Percentiles rank a stretch among this genome's conserved stretches.
phyloP scores from a whole-genome alignment of 208 protist species.

The Acanthamoeba royreba region DNA sequence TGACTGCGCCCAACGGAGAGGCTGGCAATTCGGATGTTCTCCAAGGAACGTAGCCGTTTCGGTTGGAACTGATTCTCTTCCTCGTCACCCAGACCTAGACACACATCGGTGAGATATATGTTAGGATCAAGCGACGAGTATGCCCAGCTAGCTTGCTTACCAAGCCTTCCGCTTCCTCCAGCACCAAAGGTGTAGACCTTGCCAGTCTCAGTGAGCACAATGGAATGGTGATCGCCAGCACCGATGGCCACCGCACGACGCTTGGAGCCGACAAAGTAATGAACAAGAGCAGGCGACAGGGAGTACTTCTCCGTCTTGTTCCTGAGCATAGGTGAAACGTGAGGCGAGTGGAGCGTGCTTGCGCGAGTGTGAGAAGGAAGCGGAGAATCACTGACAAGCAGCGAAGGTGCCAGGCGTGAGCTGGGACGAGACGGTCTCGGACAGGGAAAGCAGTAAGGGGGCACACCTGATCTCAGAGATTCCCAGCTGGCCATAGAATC shows the following conservation, averaged over 20 bases:
- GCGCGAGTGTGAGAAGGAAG: not conserved
- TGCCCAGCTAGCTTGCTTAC: no score
- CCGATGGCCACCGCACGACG: not conserved
- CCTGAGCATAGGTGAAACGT: not conserved
- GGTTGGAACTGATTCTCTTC: not conserved
- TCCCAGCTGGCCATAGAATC: not conserved
- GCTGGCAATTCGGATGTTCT: not conserved
- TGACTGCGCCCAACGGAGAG: not conserved
- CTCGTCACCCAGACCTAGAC: not conserved
- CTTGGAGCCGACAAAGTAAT: not conserved
- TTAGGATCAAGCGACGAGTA: no score
- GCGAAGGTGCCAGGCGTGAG: not conserved
- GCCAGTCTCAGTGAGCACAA: not conserved
- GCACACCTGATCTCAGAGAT: not conserved
- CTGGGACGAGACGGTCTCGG: not conserved
- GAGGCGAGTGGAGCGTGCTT: no score
- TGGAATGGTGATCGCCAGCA: not conserved
- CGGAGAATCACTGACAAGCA: not conserved
- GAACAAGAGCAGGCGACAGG: not conserved
- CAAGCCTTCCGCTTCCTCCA: not conserved
- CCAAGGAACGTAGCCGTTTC: not conserved
- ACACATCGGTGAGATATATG: no score
- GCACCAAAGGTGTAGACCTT: not conserved
- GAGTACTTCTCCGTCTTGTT: constrained; percentile 2
- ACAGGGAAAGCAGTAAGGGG: not conserved